Percentiles rank a stretch among this genome's conserved stretches.
Evolutionary conservation across 1,139 yeast genomes (phyloP).

Genomic region (Yamadazyma membranifaciens): DNA sequence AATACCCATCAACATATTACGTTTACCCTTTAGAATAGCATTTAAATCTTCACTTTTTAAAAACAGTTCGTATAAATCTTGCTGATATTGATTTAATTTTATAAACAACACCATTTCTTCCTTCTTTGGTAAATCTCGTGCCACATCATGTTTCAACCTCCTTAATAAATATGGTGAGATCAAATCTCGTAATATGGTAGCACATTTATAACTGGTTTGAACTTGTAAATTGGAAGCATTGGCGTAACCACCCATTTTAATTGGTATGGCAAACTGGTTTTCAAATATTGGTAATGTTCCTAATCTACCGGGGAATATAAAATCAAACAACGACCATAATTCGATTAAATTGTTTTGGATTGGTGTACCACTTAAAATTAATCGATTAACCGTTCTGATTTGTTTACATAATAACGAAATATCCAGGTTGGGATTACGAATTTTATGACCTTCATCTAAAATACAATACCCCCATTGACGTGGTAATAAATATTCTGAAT

Average conservation of each 20-base stretch:
- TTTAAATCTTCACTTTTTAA: conserved; percentile 72
- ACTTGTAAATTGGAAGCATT: conserved; percentile 96
- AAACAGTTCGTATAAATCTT: conserved; percentile 69
- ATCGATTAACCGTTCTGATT: conserved; percentile 73
- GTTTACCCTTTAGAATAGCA: conserved; percentile 70
- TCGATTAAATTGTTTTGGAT: conserved; percentile 90
- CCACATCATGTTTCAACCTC: conserved; percentile 92
- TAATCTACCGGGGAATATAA: conserved; percentile 88
- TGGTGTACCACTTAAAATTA: conserved; percentile 93
- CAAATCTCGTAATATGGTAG: conserved; percentile 82
- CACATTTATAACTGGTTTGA: conserved; percentile 95
- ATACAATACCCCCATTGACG: conserved; percentile 87
- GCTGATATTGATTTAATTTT: conserved; percentile 73
- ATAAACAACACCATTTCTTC: conserved; percentile 93
- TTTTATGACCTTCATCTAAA: conserved; percentile 95
- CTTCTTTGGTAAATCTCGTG: conserved; percentile 90
- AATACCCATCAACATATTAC: conserved; percentile 86
- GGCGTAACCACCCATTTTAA: conserved; percentile 97
- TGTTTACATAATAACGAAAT: conserved; percentile 85
- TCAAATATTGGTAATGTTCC: conserved; percentile 96
- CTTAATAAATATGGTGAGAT: conserved; percentile 87
- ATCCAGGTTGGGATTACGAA: conserved; percentile 90
- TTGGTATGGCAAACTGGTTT: conserved; percentile 87
- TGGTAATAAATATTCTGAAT: conserved; percentile 66
- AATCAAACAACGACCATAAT: conserved; percentile 92